A percentile compares a stretch with the other conserved stretches of the same genome.
Conservation (phyloP, 2,329 filamentous ascomycete genomes). For the Fusarium domesticum region DNA sequence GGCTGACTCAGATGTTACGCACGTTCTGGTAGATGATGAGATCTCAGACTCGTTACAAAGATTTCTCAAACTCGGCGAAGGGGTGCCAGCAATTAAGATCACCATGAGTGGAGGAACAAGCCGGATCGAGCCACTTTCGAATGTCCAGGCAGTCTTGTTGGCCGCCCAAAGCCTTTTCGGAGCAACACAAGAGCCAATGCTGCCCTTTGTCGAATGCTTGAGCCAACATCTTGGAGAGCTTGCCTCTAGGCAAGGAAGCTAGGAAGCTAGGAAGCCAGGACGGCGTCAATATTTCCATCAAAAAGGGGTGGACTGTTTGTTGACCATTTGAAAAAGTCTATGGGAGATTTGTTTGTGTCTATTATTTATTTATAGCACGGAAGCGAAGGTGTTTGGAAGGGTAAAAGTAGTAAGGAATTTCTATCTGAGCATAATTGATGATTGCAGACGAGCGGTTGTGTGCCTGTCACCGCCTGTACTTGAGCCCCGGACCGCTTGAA, state of each 20-base stretch:
- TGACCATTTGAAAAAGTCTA: too few relatives aligned
- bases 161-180: conserved; percentile 17
- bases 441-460: too few relatives aligned
- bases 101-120: conserved; percentile 9
- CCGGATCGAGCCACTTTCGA: conserved; percentile 19
- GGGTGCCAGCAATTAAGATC: conserved; percentile 14
- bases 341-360: not conserved
- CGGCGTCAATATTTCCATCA: too few relatives aligned
- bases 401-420: too few relatives aligned
- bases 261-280: too few relatives aligned
- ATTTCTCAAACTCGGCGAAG: conserved; percentile 21
- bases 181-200: conserved; percentile 16
- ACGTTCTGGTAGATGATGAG: conserved; percentile 17
- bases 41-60: conserved; percentile 13
- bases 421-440: too few relatives aligned
- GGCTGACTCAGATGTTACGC: too few relatives aligned
- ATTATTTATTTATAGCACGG: not conserved
- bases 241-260: conserved; percentile 4
- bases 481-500: too few relatives aligned
- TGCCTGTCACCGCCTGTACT: too few relatives aligned
- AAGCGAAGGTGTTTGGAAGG: not conserved
- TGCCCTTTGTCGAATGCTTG: conserved; percentile 22
- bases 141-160: conserved; percentile 12
- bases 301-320: too few relatives aligned
- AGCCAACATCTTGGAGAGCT: conserved; percentile 20